Base-by-base conservation (phyloP, 805 yeast genomes). In the Wickerhamomyces chaumierensis region DNA sequence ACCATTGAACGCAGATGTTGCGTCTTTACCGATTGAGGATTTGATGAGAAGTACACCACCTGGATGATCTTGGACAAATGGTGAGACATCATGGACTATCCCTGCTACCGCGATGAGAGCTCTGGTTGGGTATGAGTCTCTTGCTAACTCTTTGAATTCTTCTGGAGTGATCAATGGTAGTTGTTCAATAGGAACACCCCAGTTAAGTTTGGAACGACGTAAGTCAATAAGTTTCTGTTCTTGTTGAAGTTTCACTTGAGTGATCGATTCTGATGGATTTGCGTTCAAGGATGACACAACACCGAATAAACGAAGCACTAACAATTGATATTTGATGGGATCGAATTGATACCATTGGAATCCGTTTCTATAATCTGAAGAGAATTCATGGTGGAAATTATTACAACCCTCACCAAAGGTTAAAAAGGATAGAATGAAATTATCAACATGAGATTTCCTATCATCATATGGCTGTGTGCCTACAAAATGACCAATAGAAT, bases 341-440 rank as follows among this genome's bases (percentile, higher is more conserved):
- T 88, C 97, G 58, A 75, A 81, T 35, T 81, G 79, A 59, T 76
- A 78, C 72, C 78, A 69, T 44, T 75, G 72, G 40, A 73, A 63
- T 5, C 87, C 84, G 47, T 78, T 78, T 44, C 96, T 69, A 62
- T 81, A 87, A 60, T 88, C 96, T 46, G 81, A 78, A 5, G 96
- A 95, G 60, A 88, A 88, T 62, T 86, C 95, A 63, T 90, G 96
- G 63, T 88, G 97, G 64, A 82, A 90, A 62, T 87, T 88, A 59
- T 86, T 94, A 60, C 77, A 77, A 5, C 94, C 90, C 61, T 88
- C 96, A 12, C 97, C 97, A 53, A 81, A 77, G 0, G 95, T 81
- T 14, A 84, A 14, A 75, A 53, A 18, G 78, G 77, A 19, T 78
- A 70, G 36, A 74, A 56, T 15, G 78, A 40, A 75, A 53, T 69